A percentile compares a stretch with the other conserved stretches of the same genome.
These are phyloP conservation scores for Henckelia pumila DNA, from an alignment of 257 asterid species.

Conservation along the genomic window DNA sequence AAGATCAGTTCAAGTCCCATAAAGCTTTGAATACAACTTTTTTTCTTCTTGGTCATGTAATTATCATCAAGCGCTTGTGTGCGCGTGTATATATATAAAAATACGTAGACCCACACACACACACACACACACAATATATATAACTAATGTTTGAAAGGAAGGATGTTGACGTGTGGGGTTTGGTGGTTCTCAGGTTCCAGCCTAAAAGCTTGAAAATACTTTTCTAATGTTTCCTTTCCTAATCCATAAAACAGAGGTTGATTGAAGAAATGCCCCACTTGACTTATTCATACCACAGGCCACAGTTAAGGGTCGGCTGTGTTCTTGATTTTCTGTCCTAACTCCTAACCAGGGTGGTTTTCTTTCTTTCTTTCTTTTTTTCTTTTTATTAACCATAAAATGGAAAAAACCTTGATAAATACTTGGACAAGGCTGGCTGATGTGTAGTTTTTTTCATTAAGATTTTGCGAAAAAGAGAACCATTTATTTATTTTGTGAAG, in stretches of 20 bases:
- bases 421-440: too few species aligned
- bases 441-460: too few species aligned
- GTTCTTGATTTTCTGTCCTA: neutral
- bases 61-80: neutral
- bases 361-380: too few species aligned
- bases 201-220: slow-evolving; percentile 47
- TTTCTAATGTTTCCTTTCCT: slow-evolving; percentile 24
- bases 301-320: neutral
- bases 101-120: too few species aligned
- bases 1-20: slow-evolving; percentile 22
- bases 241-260: slow-evolving; percentile 20
- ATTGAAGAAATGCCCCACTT: slow-evolving; percentile 27
- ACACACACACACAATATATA: too few species aligned
- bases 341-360: neutral
- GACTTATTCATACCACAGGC: neutral
- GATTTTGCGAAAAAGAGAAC: too few species aligned
- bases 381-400: too few species aligned
- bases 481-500: too few species aligned
- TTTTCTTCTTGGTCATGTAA: slow-evolving; percentile 18
- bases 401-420: too few species aligned
- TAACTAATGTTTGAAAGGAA: slow-evolving; percentile 20
- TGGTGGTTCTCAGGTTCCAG: slow-evolving; percentile 48
- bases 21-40: slow-evolving; percentile 21
- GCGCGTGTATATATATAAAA: neutral
- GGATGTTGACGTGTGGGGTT: slow-evolving; percentile 35